These are phyloP conservation scores for Tetrapyrgos nigripes DNA, from an alignment of 1,284 basidiomycete genomes.

Conservation along the genomic window DNA sequence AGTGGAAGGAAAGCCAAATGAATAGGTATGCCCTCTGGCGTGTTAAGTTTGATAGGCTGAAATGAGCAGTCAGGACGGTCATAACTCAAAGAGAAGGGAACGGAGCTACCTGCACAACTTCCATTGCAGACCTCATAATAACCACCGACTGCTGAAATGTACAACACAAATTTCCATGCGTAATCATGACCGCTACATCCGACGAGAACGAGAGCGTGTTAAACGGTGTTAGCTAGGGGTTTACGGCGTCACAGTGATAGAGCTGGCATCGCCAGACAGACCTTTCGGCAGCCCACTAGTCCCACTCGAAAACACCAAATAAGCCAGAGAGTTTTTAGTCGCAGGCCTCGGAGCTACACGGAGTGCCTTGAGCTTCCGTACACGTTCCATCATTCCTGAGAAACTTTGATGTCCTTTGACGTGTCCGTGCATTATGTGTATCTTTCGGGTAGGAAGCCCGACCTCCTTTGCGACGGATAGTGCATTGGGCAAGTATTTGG, in stretches of 20 bases:
- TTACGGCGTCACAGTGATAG: background rate
- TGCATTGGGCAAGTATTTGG: constrained; percentile 54
- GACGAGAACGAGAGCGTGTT: too few species aligned
- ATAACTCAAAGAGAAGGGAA: background rate
- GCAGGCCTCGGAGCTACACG: constrained; percentile 52
- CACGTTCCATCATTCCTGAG: constrained; percentile 33
- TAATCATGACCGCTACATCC: constrained; percentile 71
- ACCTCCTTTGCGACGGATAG: constrained; percentile 55
- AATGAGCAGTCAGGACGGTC: constrained; percentile 11
- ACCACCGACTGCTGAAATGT: constrained; percentile 52
- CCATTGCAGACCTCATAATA: constrained; percentile 28
- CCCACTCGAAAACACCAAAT: constrained; percentile 79
- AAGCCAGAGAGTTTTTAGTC: constrained; percentile 64
- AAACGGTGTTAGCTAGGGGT: too few species aligned
- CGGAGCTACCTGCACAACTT: constrained; percentile 41
- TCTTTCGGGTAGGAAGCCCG: constrained; percentile 46
- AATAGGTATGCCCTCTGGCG: constrained; percentile 51
- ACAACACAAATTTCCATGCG: constrained; percentile 70
- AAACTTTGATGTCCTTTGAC: constrained; percentile 14
- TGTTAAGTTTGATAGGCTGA: constrained; percentile 47
- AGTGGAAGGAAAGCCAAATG: constrained; percentile 68
- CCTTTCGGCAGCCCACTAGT: constrained; percentile 82
- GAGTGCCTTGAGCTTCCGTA: constrained; percentile 43
- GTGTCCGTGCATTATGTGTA: constrained; percentile 13
- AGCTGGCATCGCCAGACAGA: constrained; percentile 27